phyloP scores from a whole-genome alignment of 2,329 filamentous ascomycete species.

The Pseudogymnoascus sp. region DNA sequence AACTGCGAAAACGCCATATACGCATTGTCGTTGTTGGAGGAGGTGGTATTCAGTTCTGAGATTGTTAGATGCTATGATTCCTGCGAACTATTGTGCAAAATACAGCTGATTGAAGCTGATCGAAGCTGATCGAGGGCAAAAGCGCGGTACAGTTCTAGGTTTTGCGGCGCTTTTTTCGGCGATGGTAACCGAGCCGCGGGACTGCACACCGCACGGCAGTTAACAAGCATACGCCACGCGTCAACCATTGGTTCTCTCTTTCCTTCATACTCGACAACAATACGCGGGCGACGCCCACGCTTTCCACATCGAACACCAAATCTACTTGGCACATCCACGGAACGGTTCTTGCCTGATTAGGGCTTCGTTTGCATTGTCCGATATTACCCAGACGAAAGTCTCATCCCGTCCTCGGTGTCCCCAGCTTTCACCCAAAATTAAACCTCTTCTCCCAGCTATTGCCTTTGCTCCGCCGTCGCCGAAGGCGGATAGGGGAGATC shows the following conservation, averaged over 20 bases:
- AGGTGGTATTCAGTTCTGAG: not conserved
- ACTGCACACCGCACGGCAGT: not conserved
- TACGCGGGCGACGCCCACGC: not conserved
- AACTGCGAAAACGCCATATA: not conserved
- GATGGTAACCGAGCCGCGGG: not conserved
- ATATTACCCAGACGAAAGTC: not conserved
- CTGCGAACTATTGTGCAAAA: not conserved
- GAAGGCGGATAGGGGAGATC: not conserved
- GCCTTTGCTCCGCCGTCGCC: not conserved
- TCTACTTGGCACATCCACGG: not conserved
- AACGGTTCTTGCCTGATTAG: not conserved
- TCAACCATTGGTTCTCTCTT: not conserved
- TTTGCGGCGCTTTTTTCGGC: not conserved
- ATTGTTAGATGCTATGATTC: not conserved
- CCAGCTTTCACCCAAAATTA: not conserved
- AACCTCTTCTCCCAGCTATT: not conserved
- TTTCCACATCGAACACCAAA: not conserved
- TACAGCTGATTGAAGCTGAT: not conserved
- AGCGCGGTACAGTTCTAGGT: not conserved
- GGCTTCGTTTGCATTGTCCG: not conserved
- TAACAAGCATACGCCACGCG: not conserved
- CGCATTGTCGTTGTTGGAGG: not conserved
- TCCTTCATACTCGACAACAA: not conserved
- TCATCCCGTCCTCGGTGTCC: not conserved
- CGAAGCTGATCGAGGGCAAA: not conserved